Percentiles rank a stretch among this genome's conserved stretches.
phyloP scores from a whole-genome alignment of 768 basidiomycete species.

The Mrakia blollopis region DNA sequence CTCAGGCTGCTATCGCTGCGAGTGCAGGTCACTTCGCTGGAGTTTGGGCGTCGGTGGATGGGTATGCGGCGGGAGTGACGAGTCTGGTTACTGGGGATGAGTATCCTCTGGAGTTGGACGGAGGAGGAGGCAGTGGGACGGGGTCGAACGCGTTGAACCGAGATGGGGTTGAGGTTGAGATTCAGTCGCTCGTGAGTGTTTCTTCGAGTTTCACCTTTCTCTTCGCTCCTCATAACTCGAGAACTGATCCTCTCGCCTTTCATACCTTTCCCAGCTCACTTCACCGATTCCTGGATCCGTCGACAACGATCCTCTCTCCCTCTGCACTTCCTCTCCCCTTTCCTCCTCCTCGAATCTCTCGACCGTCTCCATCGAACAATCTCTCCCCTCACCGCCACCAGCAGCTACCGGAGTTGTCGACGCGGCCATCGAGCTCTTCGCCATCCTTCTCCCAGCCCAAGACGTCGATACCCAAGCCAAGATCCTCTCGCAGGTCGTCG shows the following conservation, averaged over 20 bases:
- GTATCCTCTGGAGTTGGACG: constrained; percentile 56
- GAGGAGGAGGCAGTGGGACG: constrained; percentile 77
- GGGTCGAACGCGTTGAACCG: constrained; percentile 56
- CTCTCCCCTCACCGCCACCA: constrained; percentile 62
- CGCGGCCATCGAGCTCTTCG: constrained; percentile 80
- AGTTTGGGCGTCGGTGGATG: constrained; percentile 81
- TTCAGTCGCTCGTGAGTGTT: constrained; percentile 65
- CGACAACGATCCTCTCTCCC: constrained; percentile 76
- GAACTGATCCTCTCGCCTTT: constrained; percentile 1
- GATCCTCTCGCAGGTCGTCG: constrained; percentile 48
- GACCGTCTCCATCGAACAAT: constrained; percentile 33
- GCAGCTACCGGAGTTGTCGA: constrained; percentile 79
- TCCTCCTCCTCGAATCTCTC: constrained; percentile 36
- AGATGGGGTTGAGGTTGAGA: constrained; percentile 72
- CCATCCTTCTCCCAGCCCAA: constrained; percentile 71
- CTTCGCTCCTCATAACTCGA: too few relatives aligned
- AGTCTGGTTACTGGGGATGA: constrained; percentile 47
- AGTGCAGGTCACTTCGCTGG: constrained; percentile 75
- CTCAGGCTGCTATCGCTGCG: constrained; percentile 87
- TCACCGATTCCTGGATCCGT: constrained; percentile 75
- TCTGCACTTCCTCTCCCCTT: constrained; percentile 50
- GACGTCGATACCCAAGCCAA: constrained; percentile 51
- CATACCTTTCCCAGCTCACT: constrained; percentile 52
- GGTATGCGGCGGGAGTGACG: constrained; percentile 87
- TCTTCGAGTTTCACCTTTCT: not conserved